These are phyloP conservation scores for Coniochaeta sp. DNA, from an alignment of 2,329 filamentous ascomycete genomes.

Conservation along the genomic window DNA sequence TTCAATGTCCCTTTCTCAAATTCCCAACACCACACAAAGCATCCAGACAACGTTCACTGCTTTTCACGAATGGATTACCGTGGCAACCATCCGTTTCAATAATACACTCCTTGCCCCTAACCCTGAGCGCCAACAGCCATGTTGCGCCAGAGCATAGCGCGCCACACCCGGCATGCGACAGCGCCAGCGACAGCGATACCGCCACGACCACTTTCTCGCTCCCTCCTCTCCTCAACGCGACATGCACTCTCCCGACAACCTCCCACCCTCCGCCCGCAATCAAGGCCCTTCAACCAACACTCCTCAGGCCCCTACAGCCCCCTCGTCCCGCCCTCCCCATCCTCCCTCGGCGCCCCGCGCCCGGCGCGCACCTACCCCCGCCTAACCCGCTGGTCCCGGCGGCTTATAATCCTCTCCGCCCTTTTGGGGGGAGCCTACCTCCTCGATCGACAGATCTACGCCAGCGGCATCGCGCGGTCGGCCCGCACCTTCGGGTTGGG, in stretches of 20 bases:
- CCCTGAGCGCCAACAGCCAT: slow-evolving; percentile 11
- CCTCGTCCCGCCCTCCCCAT: slow-evolving; percentile 70
- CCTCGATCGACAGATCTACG: slow-evolving; percentile 69
- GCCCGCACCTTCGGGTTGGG: slow-evolving; percentile 75
- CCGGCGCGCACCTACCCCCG: slow-evolving; percentile 65
- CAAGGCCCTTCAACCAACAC: not conserved
- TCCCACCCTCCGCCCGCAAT: not conserved
- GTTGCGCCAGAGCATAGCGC: slow-evolving; percentile 20
- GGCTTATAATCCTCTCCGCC: slow-evolving; percentile 56
- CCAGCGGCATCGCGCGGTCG: slow-evolving; percentile 70
- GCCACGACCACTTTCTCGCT: no score
- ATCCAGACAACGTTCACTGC: no score
- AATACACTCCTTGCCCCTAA: not conserved
- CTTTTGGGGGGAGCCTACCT: slow-evolving; percentile 57
- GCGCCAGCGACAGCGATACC: not conserved
- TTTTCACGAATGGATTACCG: not conserved
- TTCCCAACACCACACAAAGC: no score
- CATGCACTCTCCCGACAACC: not conserved
- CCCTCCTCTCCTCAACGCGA: not conserved
- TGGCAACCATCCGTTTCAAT: not conserved
- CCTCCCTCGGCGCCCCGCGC: slow-evolving; percentile 65
- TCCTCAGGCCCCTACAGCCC: slow-evolving; percentile 46
- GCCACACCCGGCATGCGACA: slow-evolving; percentile 10
- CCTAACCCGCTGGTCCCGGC: slow-evolving; percentile 68
- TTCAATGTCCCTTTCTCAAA: no score